Evolutionary conservation across 108 stramenopile species (phyloP).

Genomic region (Aurantiochytrium sp.): DNA sequence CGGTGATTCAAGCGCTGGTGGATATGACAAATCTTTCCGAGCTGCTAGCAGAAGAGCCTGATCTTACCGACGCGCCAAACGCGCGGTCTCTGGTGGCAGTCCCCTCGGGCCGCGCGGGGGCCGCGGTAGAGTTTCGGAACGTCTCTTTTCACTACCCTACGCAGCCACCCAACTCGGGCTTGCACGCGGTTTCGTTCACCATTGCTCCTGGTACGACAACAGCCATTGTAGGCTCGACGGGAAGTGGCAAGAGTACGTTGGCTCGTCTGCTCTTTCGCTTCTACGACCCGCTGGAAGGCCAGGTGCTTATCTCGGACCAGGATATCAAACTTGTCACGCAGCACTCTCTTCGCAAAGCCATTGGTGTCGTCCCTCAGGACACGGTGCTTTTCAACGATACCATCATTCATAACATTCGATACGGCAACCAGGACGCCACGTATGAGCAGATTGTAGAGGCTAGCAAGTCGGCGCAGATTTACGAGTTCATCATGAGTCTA

Average conservation of each 20-base stretch:
- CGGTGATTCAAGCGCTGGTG: conserved; percentile 76
- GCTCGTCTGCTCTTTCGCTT: conserved; percentile 77
- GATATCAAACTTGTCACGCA: conserved; percentile 60
- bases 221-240: conserved; percentile 80
- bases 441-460: conserved; percentile 64
- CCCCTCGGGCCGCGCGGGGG: conserved; percentile 37
- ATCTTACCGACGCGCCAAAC: conserved; percentile 71
- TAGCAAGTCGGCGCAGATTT: conserved; percentile 36
- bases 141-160: conserved; percentile 86
- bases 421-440: conserved; percentile 65
- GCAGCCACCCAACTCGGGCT: conserved; percentile 34
- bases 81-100: conserved; percentile 34
- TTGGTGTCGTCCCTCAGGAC: conserved; percentile 91
- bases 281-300: conserved; percentile 58
- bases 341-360: conserved; percentile 60
- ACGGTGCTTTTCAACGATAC: conserved; percentile 86
- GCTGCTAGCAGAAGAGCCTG: conserved; percentile 77
- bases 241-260: conserved; percentile 81
- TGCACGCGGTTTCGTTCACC: conserved; percentile 61
- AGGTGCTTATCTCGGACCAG: conserved; percentile 67
- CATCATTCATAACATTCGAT: conserved; percentile 76
- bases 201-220: conserved; percentile 74
- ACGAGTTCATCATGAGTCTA: conserved; percentile 58
- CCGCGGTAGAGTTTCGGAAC: conserved; percentile 82
- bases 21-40: conserved; percentile 82